Conservation (phyloP, 495 filamentous ascomycete species). For the Clohesyomyces aquaticus region DNA sequence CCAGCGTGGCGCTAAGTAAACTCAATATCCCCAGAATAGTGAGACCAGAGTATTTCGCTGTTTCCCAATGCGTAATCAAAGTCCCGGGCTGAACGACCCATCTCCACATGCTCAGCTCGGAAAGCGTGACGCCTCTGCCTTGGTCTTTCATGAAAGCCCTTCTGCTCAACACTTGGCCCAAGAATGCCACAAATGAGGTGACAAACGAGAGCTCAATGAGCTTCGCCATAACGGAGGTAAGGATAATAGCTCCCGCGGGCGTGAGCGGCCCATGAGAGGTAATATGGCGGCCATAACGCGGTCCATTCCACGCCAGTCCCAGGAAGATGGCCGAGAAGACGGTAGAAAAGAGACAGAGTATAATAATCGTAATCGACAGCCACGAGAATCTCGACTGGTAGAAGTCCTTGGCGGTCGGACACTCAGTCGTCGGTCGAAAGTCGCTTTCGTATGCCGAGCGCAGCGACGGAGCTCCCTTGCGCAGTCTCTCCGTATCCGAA, state of each 20-base stretch:
- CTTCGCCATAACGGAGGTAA: conserved; percentile 70
- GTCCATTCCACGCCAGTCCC: conserved; percentile 59
- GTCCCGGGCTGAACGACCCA: conserved; percentile 68
- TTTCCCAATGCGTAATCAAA: conserved; percentile 67
- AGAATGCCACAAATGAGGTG: conserved; percentile 72
- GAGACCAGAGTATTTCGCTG: conserved; percentile 61
- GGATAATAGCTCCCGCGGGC: conserved; percentile 60
- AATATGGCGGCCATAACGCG: conserved; percentile 61
- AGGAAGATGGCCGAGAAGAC: conserved; percentile 68
- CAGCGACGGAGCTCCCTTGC: conserved; percentile 27
- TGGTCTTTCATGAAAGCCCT: conserved; percentile 61
- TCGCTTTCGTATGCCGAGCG: conserved; percentile 39
- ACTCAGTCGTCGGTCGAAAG: conserved; percentile 37
- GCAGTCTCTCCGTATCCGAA: conserved; percentile 27
- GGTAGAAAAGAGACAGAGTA: conserved; percentile 69
- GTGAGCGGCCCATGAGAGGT: conserved; percentile 53
- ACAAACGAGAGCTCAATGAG: conserved; percentile 77
- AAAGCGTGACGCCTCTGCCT: conserved; percentile 64
- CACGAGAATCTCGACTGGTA: conserved; percentile 54
- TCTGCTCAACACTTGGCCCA: conserved; percentile 72
- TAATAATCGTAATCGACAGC: conserved; percentile 60
- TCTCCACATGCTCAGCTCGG: conserved; percentile 60
- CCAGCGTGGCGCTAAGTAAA: conserved; percentile 61
- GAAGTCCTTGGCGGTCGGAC: conserved; percentile 43
- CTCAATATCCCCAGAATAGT: conserved; percentile 63